phyloP scores from a whole-genome alignment of 73 alveolate genomes.

The Tetrahymena thermophila region DNA sequence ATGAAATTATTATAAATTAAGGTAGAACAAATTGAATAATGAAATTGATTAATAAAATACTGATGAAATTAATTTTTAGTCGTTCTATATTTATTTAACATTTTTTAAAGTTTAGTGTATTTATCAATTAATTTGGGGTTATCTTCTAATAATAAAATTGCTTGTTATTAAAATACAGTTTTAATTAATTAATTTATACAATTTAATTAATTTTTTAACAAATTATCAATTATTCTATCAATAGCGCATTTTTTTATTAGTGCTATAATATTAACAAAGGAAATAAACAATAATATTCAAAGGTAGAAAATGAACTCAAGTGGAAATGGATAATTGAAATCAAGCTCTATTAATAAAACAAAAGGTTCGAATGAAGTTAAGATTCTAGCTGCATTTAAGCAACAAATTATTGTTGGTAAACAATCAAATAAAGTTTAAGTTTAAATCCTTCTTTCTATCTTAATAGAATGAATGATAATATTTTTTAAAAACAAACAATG shows the following conservation, averaged over 20 bases:
- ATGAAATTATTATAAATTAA: too few species aligned
- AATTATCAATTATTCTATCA: background rate
- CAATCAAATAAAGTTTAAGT: background rate
- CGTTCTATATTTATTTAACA: too few species aligned
- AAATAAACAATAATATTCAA: background rate
- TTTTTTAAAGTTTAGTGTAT: background rate
- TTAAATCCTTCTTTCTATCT: background rate
- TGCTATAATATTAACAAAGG: background rate
- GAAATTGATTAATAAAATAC: too few species aligned
- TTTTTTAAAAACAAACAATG: too few species aligned
- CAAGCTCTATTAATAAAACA: background rate
- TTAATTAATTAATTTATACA: too few species aligned
- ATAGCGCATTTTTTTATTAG: background rate
- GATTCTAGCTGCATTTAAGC: background rate
- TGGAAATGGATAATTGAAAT: background rate
- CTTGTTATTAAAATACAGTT: background rate
- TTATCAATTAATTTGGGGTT: background rate
- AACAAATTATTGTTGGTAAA: background rate
- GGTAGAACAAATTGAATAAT: too few species aligned
- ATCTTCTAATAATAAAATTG: background rate
- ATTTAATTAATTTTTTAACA: background rate
- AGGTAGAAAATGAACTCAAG: background rate
- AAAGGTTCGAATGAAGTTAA: background rate
- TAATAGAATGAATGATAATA: background rate
- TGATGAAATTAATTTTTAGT: background rate